phyloP scores from a whole-genome alignment of 257 asterid species.

The Galeopsis tetrahit region DNA sequence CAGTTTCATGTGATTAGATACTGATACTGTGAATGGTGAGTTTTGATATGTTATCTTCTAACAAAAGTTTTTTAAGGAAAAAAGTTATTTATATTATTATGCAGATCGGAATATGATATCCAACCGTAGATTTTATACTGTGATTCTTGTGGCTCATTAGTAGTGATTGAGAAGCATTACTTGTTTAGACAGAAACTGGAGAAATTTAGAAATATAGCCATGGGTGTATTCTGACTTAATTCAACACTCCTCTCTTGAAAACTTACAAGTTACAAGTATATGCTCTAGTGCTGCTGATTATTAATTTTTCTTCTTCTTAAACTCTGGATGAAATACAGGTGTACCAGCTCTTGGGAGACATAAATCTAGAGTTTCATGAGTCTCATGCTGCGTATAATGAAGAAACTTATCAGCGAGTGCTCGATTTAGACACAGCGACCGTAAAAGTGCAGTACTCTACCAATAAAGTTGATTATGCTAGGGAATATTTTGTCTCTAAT shows the following conservation, averaged over 20 bases:
- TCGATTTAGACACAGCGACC: conserved; percentile 81
- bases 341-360: conserved; percentile 84
- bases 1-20: background rate
- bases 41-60: background rate
- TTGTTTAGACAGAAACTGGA: background rate
- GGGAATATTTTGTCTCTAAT: conserved; percentile 68
- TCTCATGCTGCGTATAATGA: conserved; percentile 50
- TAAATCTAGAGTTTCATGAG: conserved; percentile 62
- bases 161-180: conserved; percentile 1
- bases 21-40: background rate
- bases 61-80: background rate
- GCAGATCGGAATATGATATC: conserved; percentile 12
- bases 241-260: background rate
- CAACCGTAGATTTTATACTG: background rate
- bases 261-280: background rate
- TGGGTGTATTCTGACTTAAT: background rate
- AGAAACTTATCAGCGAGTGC: conserved; percentile 63
- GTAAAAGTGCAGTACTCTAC: conserved; percentile 60
- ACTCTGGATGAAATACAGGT: conserved; percentile 47
- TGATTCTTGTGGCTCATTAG: conserved; percentile 1
- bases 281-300: background rate
- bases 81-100: background rate
- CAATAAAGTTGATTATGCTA: conserved; percentile 45
- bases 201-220: background rate
- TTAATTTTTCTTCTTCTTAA: background rate